Conservation (phyloP, 345 rosid genomes). For the Acer saccharum region DNA sequence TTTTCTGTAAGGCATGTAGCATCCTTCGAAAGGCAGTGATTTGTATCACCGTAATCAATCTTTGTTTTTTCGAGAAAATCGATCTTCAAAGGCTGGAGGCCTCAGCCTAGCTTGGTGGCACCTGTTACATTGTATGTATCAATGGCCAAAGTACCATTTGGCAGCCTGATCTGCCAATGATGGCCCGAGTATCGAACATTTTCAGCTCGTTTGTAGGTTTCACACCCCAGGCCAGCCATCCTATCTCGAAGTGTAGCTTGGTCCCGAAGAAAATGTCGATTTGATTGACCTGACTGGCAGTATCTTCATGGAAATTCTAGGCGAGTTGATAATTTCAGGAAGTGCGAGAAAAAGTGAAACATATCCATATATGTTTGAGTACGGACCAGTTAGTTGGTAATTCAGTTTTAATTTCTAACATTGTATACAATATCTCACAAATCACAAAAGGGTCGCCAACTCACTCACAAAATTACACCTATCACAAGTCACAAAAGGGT, state of each 20-base stretch:
- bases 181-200: conserved; percentile 60
- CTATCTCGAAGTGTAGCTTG: background rate
- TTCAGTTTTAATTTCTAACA: too few relatives aligned
- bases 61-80: background rate
- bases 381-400: too few relatives aligned
- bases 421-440: too few relatives aligned
- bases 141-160: conserved; percentile 6
- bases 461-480: too few relatives aligned
- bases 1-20: too few relatives aligned
- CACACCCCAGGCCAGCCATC: conserved; percentile 70
- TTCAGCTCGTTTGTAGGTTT: conserved; percentile 37
- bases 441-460: too few relatives aligned
- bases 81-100: conserved; percentile 28
- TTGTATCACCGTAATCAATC: too few relatives aligned
- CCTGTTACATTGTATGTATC: conserved; percentile 39
- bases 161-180: conserved; percentile 37
- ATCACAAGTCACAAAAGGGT: too few relatives aligned
- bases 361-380: too few relatives aligned
- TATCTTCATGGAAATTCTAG: conserved; percentile 19
- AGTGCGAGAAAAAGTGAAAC: background rate
- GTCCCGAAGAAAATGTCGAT: conserved; percentile 38
- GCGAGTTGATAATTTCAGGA: conserved; percentile 37
- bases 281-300: background rate
- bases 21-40: too few relatives aligned
- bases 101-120: conserved; percentile 40